A percentile compares a stretch with the other conserved stretches of the same genome.
phyloP scores from a whole-genome alignment of 176 grass and related monocot genomes.

The Bromus sterilis region DNA sequence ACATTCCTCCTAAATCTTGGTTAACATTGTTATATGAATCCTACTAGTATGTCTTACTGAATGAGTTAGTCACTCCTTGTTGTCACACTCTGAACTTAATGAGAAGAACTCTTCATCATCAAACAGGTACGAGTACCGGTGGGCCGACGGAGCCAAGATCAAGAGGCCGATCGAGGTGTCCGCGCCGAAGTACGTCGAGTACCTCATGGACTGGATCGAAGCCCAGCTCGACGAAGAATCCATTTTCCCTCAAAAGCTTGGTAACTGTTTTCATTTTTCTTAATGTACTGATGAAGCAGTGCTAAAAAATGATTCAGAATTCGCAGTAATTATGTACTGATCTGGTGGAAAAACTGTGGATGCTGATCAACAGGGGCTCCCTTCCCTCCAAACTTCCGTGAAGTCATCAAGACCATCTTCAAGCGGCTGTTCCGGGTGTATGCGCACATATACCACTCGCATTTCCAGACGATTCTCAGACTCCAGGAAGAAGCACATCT shows the following conservation, averaged over 20 bases:
- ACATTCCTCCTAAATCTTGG: not conserved
- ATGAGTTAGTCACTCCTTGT: too few species aligned
- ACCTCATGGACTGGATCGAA: constrained; percentile 96
- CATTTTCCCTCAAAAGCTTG: constrained; percentile 87
- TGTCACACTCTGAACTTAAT: not conserved
- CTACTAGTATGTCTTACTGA: too few species aligned
- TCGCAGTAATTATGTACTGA: not conserved
- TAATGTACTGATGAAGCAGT: not conserved
- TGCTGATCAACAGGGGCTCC: constrained; percentile 50
- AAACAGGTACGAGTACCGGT: constrained; percentile 82
- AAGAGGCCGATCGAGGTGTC: constrained; percentile 84
- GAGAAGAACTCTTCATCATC: not conserved
- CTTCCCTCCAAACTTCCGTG: constrained; percentile 76
- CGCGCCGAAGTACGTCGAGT: constrained; percentile 87
- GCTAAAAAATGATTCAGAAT: not conserved
- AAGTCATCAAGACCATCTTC: constrained; percentile 83
- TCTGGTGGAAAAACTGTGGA: not conserved
- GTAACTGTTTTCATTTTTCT: constrained; percentile 9
- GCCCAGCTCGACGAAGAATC: constrained; percentile 71
- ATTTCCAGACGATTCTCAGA: constrained; percentile 75
- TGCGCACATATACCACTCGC: constrained; percentile 85
- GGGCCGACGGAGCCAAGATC: constrained; percentile 90
- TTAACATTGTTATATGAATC: too few species aligned
- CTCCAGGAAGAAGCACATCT: constrained; percentile 95
- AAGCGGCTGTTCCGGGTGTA: constrained; percentile 97